Evolutionary conservation across 2,329 filamentous ascomycete genomes (phyloP), one percentile per base, ranked within the genome.

Genomic region (Cercospora nicotianae): DNA sequence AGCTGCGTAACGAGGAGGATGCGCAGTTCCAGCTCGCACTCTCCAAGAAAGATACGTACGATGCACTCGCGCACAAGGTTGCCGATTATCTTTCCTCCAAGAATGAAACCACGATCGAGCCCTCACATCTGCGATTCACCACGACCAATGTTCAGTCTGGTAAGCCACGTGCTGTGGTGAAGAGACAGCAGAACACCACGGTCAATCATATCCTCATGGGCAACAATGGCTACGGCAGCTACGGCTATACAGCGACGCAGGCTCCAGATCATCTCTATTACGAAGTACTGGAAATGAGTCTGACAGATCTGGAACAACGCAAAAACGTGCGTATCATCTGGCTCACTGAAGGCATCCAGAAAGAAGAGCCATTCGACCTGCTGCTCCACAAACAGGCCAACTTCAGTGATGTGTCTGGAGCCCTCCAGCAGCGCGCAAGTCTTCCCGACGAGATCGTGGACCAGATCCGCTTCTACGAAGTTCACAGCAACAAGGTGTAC

Each of bases 271-370:
- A 90, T 0, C 84, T 99, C 63, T 98, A 90, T 79, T 99, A 94
- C 77, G 95, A 99, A 79, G 88, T 98, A 30, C 83, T 99, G 48
- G 95, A 99, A 70, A 96, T 97, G 84, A 97, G 93, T 75, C 82
- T 99, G 58, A 91, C 92, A 26, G 96, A 99, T 79, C 85, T 96
- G 53, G 95, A 99, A 77, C 95, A 92, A 66, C 95, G 96, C 83
- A 97, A 96, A 83, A 88, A 84, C 66, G 83, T 98, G 70, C 94
- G 92, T 79, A 82, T 99, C 59, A 91, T 85, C 1, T 94, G 91
- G 88, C 83, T 99, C 57, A 91, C 90, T 48, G 95, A 99, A 70
- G 95, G 95, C 53, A 90, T 98, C 70, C 89, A 89, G 10, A 98
- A 97, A 83, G 94, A 97, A 88, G 93, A 97, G 75, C 83, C 85